Percentiles rank a stretch among this genome's conserved stretches.
Conservation (phyloP, 2,329 filamentous ascomycete genomes). For the Ophiocordyceps camponoti-rufipedis region DNA sequence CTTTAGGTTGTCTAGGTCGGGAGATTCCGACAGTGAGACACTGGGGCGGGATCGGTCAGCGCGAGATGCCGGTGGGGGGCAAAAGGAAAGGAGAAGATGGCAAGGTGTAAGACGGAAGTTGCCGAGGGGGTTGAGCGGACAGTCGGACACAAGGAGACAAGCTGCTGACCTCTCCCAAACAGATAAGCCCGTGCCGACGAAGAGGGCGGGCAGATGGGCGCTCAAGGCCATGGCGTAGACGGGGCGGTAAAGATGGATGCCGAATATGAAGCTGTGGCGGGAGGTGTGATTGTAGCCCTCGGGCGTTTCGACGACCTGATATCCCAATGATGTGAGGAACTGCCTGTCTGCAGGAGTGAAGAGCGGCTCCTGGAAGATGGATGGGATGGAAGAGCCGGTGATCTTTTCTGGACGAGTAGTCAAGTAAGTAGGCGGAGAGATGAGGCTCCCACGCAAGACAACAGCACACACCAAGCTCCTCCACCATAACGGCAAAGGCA, state of each 20-base stretch:
- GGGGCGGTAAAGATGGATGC: slow-evolving; percentile 38
- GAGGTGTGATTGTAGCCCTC: slow-evolving; percentile 31
- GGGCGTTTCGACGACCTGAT: slow-evolving; percentile 31
- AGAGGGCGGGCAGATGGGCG: slow-evolving; percentile 27
- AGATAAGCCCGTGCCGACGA: slow-evolving; percentile 36
- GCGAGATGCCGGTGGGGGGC: not conserved
- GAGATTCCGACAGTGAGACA: not conserved
- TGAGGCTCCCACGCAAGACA: too few relatives aligned
- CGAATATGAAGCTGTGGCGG: slow-evolving; percentile 34
- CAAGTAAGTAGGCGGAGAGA: not conserved
- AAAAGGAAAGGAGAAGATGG: not conserved
- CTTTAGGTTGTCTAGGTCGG: slow-evolving; percentile 2
- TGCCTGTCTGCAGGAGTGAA: slow-evolving; percentile 28
- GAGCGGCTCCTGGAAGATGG: slow-evolving; percentile 34
- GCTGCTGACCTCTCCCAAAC: slow-evolving; percentile 30
- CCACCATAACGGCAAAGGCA: slow-evolving; percentile 30
- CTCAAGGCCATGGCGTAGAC: slow-evolving; percentile 34
- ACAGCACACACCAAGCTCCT: slow-evolving; percentile 17
- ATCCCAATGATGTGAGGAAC: slow-evolving; percentile 38
- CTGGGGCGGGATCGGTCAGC: slow-evolving; percentile 1
- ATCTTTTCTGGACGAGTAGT: slow-evolving; percentile 5
- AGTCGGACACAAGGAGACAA: slow-evolving; percentile 1
- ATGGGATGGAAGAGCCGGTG: slow-evolving; percentile 15
- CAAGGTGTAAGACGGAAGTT: slow-evolving; percentile 6
- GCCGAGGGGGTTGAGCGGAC: too few relatives aligned